phyloP scores from a whole-genome alignment of 2,329 filamentous ascomycete species.

The Sporothrix pseudoabietina region DNA sequence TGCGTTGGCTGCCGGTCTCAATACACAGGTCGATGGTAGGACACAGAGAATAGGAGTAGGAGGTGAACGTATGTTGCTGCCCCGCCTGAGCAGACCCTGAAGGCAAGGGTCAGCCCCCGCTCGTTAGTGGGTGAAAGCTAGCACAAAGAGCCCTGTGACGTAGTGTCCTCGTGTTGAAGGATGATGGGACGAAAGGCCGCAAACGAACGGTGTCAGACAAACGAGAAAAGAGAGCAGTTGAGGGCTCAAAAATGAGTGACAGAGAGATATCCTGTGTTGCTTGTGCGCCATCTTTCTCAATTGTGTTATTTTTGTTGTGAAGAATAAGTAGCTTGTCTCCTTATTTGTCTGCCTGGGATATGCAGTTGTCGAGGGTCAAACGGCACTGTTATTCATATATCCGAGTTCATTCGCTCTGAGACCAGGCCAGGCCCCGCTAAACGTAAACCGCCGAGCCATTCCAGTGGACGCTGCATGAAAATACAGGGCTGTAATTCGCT shows the following conservation, averaged over 20 bases:
- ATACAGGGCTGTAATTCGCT: constrained; percentile 4
- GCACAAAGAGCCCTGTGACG: constrained; percentile 16
- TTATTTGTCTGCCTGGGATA: constrained; percentile 17
- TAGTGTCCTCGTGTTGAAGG: not conserved
- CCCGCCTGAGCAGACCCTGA: constrained; percentile 9
- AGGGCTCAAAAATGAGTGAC: not conserved
- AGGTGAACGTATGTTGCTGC: not conserved
- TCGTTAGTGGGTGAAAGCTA: constrained; percentile 4
- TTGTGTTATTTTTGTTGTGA: not conserved
- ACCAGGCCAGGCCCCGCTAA: not conserved
- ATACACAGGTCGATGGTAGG: not conserved
- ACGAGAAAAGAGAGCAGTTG: not conserved
- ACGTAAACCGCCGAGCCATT: not conserved
- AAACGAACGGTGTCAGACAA: not conserved
- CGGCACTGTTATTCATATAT: not conserved
- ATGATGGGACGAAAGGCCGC: not conserved
- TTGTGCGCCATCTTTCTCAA: not conserved
- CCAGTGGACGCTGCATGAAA: not conserved
- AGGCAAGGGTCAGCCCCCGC: not conserved
- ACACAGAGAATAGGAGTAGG: not conserved
- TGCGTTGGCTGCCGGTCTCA: not conserved
- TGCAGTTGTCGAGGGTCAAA: not conserved
- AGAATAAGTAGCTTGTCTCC: not conserved
- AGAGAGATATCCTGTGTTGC: no score
- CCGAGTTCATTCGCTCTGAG: not conserved